Evolutionary conservation across 2,329 filamentous ascomycete species (phyloP).

Genomic region (Ceratocystis cacaofunesta): DNA sequence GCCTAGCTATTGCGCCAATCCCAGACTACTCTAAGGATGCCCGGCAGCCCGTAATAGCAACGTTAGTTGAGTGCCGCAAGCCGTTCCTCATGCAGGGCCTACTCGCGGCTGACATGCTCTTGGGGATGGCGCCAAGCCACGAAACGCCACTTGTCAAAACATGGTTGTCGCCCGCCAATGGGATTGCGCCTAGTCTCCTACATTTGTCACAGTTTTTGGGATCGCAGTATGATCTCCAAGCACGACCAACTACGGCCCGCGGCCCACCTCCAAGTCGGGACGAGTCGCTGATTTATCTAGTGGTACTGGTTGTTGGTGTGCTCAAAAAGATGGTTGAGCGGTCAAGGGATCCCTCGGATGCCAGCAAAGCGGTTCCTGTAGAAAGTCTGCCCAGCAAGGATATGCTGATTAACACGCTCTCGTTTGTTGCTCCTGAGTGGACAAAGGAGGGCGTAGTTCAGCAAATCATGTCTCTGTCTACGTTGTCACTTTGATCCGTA

Average conservation of each 20-base stretch:
- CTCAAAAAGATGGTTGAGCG: conserved; percentile 57
- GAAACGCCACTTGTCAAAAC: conserved; percentile 57
- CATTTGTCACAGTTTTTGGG: conserved; percentile 60
- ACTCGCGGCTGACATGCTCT: conserved; percentile 75
- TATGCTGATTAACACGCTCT: conserved; percentile 49
- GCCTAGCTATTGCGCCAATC: conserved; percentile 67
- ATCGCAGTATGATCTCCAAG: conserved; percentile 40
- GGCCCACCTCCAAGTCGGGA: conserved; percentile 30
- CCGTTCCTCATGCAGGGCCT: conserved; percentile 85
- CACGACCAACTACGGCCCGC: conserved; percentile 23
- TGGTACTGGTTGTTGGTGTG: conserved; percentile 51
- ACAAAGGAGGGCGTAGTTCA: conserved; percentile 51
- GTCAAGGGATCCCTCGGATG: conserved; percentile 40
- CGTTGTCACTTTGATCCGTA: conserved; percentile 25
- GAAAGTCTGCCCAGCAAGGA: conserved; percentile 52
- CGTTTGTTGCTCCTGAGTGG: conserved; percentile 48
- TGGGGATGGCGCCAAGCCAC: conserved; percentile 55
- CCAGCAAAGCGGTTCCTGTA: conserved; percentile 37
- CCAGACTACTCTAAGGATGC: conserved; percentile 48
- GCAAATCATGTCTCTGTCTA: conserved; percentile 60
- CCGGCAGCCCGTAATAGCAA: conserved; percentile 44
- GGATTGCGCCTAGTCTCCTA: conserved; percentile 67
- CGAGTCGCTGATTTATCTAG: conserved; percentile 44
- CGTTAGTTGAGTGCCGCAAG: conserved; percentile 68
- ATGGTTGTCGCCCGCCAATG: conserved; percentile 74